Evolutionary conservation across 129 eudicot genomes (phyloP).

Genomic region (Lactuca sativa): DNA sequence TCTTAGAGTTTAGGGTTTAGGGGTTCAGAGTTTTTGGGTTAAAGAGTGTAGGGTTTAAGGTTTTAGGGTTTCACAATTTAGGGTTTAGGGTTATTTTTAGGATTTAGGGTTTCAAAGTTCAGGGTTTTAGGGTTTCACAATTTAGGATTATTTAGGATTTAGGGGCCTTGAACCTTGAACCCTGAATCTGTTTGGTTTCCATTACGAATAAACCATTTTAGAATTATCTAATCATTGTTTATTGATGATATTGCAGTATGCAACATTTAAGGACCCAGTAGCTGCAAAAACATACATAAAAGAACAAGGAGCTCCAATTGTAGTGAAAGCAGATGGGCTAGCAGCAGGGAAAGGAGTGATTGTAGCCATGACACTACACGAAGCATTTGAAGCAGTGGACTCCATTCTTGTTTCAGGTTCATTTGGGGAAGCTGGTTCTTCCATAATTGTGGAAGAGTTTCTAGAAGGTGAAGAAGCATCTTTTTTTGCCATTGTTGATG

Average conservation of each 20-base stretch:
- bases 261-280: slow-evolving; percentile 67
- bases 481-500: slow-evolving; percentile 90
- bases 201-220: background rate
- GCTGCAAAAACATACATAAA: slow-evolving; percentile 71
- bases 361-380: slow-evolving; percentile 75
- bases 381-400: slow-evolving; percentile 88
- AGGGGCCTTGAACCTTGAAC: too few species aligned
- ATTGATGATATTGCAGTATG: slow-evolving; percentile 49
- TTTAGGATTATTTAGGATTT: too few species aligned
- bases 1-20: background rate
- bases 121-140: too few species aligned
- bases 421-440: slow-evolving; percentile 82
- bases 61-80: too few species aligned
- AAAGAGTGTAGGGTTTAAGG: too few species aligned
- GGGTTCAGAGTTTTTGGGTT: too few species aligned
- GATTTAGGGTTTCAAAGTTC: too few species aligned
- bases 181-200: background rate
- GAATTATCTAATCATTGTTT: background rate
- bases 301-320: slow-evolving; percentile 88
- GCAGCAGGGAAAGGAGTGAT: slow-evolving; percentile 98
- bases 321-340: slow-evolving; percentile 83
- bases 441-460: slow-evolving; percentile 73
- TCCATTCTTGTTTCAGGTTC: slow-evolving; percentile 65
- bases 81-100: too few species aligned
- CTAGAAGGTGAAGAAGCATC: slow-evolving; percentile 96